Base-by-base conservation (phyloP, 148 eudicot species). In the Pouteria glomerata region DNA sequence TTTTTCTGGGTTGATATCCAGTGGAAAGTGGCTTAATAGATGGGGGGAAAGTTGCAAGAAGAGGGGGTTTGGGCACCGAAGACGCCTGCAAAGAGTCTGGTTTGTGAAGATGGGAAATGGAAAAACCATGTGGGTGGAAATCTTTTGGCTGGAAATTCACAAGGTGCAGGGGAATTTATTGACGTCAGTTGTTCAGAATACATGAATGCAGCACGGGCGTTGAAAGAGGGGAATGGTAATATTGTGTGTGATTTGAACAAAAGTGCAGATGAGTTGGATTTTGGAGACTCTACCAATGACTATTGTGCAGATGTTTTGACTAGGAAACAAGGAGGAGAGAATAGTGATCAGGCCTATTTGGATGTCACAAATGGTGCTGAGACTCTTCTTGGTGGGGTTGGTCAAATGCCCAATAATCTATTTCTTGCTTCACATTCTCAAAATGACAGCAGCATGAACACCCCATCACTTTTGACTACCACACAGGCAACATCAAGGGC, bases 21-120 rank as follows among this genome's bases (percentile, higher is more conserved):
- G 48, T 6, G 64, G 64, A 33, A 58, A 60, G 33, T 39, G 16
- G 35, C 34, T 30, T 10, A 30, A 23, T 3, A 44, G 47, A 71
- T 27, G 45, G 39, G 14, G 37, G 41, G 29, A 42, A 18, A 34
- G 35, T 72, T 3, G 10, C 26, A 24, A 51, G 23, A 63, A 50
- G 68, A 52, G 57, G 34, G 39, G 24, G 26, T 73, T 63, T 73
- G 62, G 69, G 27, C 39, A 19, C 76, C 76, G 39, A 12, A 24
- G 42, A 63, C 76, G 16, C 76, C 69, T 35, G 27, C 34, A 26
- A 63, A 71, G 24, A 21, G 52, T 44, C 18, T 37, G 26, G 65
- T 45, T 55, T 59, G 37, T 3, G 19, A 39, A 16, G 33, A 51
- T 21, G 12, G 37, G 27, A 12, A 47, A 21, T 42, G 31, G 39